These are phyloP conservation scores for Collybia mongolica DNA, from an alignment of 768 basidiomycete genomes.

Conservation along the genomic window DNA sequence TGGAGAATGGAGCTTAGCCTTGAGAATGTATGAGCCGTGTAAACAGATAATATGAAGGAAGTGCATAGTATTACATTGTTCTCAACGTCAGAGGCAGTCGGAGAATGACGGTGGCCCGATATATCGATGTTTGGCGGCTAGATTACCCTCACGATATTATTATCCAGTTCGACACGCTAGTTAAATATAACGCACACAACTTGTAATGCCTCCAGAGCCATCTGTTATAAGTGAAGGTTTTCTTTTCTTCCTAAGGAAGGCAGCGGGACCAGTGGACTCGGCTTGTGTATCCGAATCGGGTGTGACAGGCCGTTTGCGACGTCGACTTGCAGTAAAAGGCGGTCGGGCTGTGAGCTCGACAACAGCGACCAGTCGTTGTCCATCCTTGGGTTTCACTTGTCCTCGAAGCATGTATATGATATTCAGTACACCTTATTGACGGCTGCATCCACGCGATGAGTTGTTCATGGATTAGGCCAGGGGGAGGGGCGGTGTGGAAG, in stretches of 20 bases:
- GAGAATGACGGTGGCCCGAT: conserved; percentile 6
- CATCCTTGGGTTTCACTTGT: conserved; percentile 6
- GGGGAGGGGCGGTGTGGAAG: too few relatives aligned
- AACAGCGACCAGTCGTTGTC: conserved; percentile 6
- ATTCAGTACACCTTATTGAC: too few relatives aligned
- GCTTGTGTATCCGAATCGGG: neutral
- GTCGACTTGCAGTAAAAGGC: conserved; percentile 2
- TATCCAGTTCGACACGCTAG: neutral
- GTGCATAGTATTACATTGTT: neutral
- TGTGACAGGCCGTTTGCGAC: neutral
- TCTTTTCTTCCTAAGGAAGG: conserved; percentile 14
- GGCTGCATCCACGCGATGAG: too few relatives aligned
- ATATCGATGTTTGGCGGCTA: neutral
- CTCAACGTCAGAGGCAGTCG: conserved; percentile 15
- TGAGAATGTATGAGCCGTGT: neutral
- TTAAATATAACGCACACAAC: too few relatives aligned
- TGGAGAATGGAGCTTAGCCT: conserved; percentile 11
- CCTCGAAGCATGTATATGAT: too few relatives aligned
- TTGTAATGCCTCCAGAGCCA: neutral
- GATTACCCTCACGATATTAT: neutral
- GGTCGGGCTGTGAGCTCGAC: conserved; percentile 14
- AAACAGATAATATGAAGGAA: neutral
- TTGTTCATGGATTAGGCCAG: too few relatives aligned
- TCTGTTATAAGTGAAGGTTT: neutral
- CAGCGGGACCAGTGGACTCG: neutral